Evolutionary conservation across 2,329 filamentous ascomycete genomes (phyloP).

Genomic region (Trichoderma koningii): DNA sequence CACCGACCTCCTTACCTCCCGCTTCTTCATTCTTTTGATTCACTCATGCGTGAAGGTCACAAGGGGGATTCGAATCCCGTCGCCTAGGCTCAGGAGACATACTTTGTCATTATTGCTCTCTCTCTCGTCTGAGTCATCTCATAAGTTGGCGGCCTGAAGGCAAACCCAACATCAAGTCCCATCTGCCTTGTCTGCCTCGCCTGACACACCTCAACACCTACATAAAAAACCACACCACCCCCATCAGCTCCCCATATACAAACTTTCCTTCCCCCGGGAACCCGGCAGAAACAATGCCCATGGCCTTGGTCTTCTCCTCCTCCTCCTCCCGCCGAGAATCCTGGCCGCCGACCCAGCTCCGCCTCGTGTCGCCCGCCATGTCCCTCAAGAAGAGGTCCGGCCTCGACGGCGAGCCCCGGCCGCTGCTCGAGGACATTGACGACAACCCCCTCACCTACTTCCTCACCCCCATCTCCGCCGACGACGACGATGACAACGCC

Average conservation of each 20-base stretch:
- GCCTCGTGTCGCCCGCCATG: constrained; percentile 45
- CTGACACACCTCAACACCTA: neutral
- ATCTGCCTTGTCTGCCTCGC: constrained; percentile 14
- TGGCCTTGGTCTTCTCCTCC: constrained; percentile 38
- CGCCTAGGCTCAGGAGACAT: neutral
- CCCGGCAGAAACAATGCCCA: constrained; percentile 39
- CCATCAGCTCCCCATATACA: constrained; percentile 1
- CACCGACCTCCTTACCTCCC: neutral
- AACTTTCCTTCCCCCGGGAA: neutral
- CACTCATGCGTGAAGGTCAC: neutral
- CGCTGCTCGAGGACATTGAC: constrained; percentile 52
- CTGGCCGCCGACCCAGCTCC: constrained; percentile 56
- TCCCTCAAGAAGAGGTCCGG: constrained; percentile 37
- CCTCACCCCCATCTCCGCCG: constrained; percentile 51
- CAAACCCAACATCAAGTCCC: constrained; percentile 7
- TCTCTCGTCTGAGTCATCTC: constrained; percentile 20
- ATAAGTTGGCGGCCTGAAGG: constrained; percentile 9
- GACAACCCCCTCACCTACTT: constrained; percentile 60
- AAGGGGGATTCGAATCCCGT: neutral
- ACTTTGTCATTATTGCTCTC: neutral
- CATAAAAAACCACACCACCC: constrained; percentile 9
- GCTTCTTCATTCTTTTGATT: neutral
- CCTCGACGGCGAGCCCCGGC: constrained; percentile 45
- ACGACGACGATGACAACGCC: constrained; percentile 48
- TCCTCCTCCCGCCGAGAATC: constrained; percentile 47